These are phyloP conservation scores for Aspergillus steynii DNA, from an alignment of 495 filamentous ascomycete species.

Conservation along the genomic window DNA sequence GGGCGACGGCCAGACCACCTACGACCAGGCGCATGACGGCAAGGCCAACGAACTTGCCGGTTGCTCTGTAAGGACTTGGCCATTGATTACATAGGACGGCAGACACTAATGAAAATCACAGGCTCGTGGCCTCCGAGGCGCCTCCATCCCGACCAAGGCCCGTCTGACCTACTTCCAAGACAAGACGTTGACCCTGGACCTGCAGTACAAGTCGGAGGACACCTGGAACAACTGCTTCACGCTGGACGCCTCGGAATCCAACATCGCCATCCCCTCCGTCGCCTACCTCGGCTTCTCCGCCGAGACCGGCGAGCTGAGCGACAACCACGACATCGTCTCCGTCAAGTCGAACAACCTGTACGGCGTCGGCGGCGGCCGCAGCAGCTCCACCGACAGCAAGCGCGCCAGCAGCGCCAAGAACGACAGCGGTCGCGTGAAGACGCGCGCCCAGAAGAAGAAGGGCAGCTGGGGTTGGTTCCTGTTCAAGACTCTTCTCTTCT, in stretches of 20 bases:
- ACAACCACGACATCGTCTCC: slow-evolving; percentile 96
- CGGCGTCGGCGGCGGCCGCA: slow-evolving; percentile 48
- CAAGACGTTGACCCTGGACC: slow-evolving; percentile 83
- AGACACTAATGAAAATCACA: slow-evolving; percentile 24
- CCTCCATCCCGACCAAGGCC: slow-evolving; percentile 76
- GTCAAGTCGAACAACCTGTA: slow-evolving; percentile 90
- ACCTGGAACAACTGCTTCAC: slow-evolving; percentile 92
- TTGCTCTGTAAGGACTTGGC: slow-evolving; percentile 65
- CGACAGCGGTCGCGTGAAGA: slow-evolving; percentile 36
- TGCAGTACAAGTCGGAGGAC: slow-evolving; percentile 88
- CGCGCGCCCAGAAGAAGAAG: slow-evolving; percentile 30
- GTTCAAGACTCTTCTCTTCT: slow-evolving; percentile 77
- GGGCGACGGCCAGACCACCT: slow-evolving; percentile 83
- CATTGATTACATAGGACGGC: not conserved
- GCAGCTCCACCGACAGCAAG: slow-evolving; percentile 39
- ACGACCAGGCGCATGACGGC: slow-evolving; percentile 94
- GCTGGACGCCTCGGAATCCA: slow-evolving; percentile 56
- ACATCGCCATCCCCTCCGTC: slow-evolving; percentile 81
- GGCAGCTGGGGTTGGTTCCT: slow-evolving; percentile 94
- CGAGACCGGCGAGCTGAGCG: slow-evolving; percentile 93
- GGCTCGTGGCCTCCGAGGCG: slow-evolving; percentile 84
- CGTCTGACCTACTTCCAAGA: slow-evolving; percentile 96
- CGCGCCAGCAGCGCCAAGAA: slow-evolving; percentile 34
- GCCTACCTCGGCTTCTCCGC: slow-evolving; percentile 94
- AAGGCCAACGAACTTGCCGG: slow-evolving; percentile 91